These are phyloP conservation scores for Penicillium robsamsonii DNA, from an alignment of 495 filamentous ascomycete species.

Conservation along the genomic window DNA sequence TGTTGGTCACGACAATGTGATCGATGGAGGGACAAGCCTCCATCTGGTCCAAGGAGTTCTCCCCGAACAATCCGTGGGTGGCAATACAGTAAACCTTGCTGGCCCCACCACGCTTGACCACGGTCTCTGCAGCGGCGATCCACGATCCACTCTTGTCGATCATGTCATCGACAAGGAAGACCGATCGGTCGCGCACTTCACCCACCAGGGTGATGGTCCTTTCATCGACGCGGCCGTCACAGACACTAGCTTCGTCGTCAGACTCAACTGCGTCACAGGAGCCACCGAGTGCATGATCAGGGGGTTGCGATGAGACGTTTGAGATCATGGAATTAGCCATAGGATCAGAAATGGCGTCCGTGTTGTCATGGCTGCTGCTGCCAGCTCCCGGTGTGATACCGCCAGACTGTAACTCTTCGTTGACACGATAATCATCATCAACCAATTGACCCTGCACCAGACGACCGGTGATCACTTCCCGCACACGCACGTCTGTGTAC, in stretches of 20 bases:
- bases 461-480: constrained; percentile 87
- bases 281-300: constrained; percentile 72
- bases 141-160: constrained; percentile 96
- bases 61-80: constrained; percentile 91
- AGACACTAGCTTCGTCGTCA: constrained; percentile 79
- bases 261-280: constrained; percentile 74
- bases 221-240: constrained; percentile 67
- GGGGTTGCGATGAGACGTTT: constrained; percentile 50
- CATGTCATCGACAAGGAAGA: constrained; percentile 97
- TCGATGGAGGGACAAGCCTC: constrained; percentile 90
- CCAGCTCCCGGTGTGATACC: constrained; percentile 41
- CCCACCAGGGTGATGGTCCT: constrained; percentile 95
- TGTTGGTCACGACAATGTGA: constrained; percentile 92
- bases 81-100: constrained; percentile 97
- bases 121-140: constrained; percentile 98
- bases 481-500: constrained; percentile 82
- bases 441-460: constrained; percentile 96
- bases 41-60: constrained; percentile 85
- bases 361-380: constrained; percentile 34
- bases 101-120: constrained; percentile 86
- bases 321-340: constrained; percentile 69
- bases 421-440: constrained; percentile 85
- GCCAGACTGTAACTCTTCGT: constrained; percentile 62
- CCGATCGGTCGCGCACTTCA: constrained; percentile 78
- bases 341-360: constrained; percentile 53